Evolutionary conservation across 768 basidiomycete genomes (phyloP), one percentile per base, ranked within the genome.

Genomic region (Serendipita sp.): DNA sequence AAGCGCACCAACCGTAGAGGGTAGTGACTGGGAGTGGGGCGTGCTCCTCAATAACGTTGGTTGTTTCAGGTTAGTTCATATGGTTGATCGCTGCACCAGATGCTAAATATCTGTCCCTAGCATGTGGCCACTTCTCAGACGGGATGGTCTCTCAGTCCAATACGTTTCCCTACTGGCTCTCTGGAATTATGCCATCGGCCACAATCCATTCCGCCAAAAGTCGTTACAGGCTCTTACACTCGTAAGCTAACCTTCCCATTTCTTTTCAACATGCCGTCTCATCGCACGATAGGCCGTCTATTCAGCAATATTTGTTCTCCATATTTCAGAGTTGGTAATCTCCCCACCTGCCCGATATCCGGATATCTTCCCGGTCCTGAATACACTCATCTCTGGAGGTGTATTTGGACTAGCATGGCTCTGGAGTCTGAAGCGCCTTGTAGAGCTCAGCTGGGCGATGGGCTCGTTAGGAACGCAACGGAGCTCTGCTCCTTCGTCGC

Each of bases 111-210:
- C 31, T 55, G 37, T 37, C 11, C 16, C 5, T 70, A 94, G 94
- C 70, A 93, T 96, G 89, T 97, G 88, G 87, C 93, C 94, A 0
- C 73, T 96, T 23, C 74, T 96, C 31, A 82, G 84, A 69, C 79
- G 81, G 65, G 94, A 96, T 66, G 88, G 87, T 0, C 78, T 88
- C 6, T 83, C 78, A 0, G 67, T 88, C 15, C 89, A 88, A 72
- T 94, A 93, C 68, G 63, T 87, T 44, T 83, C 81, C 0, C 73
- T 83, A 10, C 76, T 83, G 15, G 29, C 86, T 0, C 69, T 93
- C 2, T 98, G 92, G 92, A 96, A 95, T 71, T 80, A 81, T 64
- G 66, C 87, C 1, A 78, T 94, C 63, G 93, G 94, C 1, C 82
- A 88, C 67, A 84, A 85, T 69, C 89, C 88, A 2, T 74, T 87